Conservation (phyloP, 257 asterid genomes). For the Haberlea rhodopensis region DNA sequence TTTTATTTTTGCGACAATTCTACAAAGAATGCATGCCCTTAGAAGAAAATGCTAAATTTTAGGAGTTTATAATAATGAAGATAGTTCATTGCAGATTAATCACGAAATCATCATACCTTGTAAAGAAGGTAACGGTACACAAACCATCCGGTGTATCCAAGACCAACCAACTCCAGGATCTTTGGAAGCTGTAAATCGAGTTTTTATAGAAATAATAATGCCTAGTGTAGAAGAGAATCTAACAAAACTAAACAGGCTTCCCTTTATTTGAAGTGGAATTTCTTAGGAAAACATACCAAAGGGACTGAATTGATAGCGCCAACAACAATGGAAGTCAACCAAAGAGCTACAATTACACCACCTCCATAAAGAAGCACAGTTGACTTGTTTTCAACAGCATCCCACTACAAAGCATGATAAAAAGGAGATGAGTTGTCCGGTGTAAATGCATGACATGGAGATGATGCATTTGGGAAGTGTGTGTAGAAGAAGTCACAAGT, state of each 20-base stretch:
- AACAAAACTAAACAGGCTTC: not conserved
- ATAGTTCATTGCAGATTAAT: not conserved
- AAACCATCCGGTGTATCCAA: conserved; percentile 98
- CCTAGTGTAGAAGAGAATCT: not conserved
- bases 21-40: too few species aligned
- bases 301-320: conserved; percentile 92
- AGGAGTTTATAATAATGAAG: too few species aligned
- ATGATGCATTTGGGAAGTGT: not conserved
- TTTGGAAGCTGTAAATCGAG: conserved; percentile 74
- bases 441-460: not conserved
- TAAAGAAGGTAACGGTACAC: conserved; percentile 97
- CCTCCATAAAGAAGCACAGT: conserved; percentile 79
- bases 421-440: not conserved
- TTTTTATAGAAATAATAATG: not conserved
- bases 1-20: not conserved
- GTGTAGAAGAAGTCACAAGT: not conserved
- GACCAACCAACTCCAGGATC: conserved; percentile 94
- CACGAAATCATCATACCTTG: conserved; percentile 51
- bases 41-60: too few species aligned
- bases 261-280: too few species aligned
- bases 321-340: conserved; percentile 75
- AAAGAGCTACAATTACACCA: conserved; percentile 73
- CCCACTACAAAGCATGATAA: conserved; percentile 55
- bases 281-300: conserved; percentile 52
- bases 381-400: conserved; percentile 87